Evolutionary conservation across 73 alveolate species (phyloP).

Genomic region (Paramecium sonneborni): DNA sequence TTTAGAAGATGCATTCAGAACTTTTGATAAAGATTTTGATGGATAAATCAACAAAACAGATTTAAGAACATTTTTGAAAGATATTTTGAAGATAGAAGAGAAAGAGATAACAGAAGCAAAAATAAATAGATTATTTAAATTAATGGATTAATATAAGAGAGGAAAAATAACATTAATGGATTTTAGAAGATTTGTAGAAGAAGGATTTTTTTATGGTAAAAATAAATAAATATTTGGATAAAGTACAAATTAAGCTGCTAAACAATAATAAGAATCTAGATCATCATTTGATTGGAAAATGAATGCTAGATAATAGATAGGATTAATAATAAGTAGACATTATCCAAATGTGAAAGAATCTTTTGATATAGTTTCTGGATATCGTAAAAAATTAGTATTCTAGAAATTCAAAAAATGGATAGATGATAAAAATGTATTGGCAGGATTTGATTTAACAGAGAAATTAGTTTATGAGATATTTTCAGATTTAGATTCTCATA

Average conservation of each 20-base stretch:
- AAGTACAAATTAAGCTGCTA: conserved; percentile 44
- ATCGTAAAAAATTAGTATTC: conserved; percentile 68
- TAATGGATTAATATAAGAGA: conserved; percentile 80
- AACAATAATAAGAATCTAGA: conserved; percentile 55
- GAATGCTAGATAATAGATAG: conserved; percentile 81
- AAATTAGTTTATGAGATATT: conserved; percentile 75
- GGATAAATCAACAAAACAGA: conserved; percentile 79
- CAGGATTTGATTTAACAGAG: conserved; percentile 86
- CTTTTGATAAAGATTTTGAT: conserved; percentile 88
- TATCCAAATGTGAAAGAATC: conserved; percentile 70
- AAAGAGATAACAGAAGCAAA: conserved; percentile 72
- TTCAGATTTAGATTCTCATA: conserved; percentile 86
- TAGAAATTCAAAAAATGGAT: conserved; percentile 77
- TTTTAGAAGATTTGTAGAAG: conserved; percentile 80
- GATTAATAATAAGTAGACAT: conserved; percentile 73
- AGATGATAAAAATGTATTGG: conserved; percentile 72
- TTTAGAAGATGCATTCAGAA: conserved; percentile 85
- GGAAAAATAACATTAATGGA: conserved; percentile 80
- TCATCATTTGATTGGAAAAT: conserved; percentile 84
- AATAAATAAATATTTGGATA: conserved; percentile 61
- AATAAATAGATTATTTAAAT: conserved; percentile 84
- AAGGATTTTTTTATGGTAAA: conserved; percentile 68
- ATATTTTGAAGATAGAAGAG: conserved; percentile 71
- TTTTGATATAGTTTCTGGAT: conserved; percentile 75
- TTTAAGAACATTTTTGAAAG: conserved; percentile 72